Percentiles rank a stretch among this genome's conserved stretches.
Evolutionary conservation across 306 rosid genomes (phyloP).

Genomic region (Vachellia collinsii): DNA sequence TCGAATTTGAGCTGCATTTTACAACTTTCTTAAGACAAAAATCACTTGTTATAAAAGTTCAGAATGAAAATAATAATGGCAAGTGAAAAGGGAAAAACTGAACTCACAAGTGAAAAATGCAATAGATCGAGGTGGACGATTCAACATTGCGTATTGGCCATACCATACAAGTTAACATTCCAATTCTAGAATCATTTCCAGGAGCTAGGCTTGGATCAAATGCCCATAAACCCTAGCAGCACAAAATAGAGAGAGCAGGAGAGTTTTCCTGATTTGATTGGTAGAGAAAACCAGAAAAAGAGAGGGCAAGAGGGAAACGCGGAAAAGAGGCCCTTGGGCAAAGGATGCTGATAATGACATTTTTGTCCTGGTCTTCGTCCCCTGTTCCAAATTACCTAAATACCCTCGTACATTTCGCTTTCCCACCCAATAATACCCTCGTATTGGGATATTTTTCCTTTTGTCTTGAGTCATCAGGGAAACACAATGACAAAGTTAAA

Average conservation of each 20-base stretch:
- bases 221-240: constrained; percentile 51
- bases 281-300: constrained; percentile 44
- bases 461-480: neutral
- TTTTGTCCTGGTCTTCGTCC: constrained; percentile 40
- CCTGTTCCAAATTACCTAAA: constrained; percentile 23
- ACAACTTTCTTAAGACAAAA: neutral
- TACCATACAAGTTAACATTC: constrained; percentile 34
- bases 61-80: constrained; percentile 8
- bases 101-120: constrained; percentile 52
- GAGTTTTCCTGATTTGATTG: constrained; percentile 57
- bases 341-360: constrained; percentile 45
- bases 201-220: constrained; percentile 37
- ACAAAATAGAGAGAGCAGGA: constrained; percentile 29
- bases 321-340: constrained; percentile 43
- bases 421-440: too few relatives aligned
- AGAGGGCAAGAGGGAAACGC: constrained; percentile 48
- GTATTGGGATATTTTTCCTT: neutral
- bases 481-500: too few relatives aligned
- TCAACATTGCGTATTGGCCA: constrained; percentile 45
- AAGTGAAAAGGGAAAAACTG: constrained; percentile 31
- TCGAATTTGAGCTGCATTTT: constrained; percentile 16
- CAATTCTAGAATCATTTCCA: constrained; percentile 35
- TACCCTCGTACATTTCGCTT: neutral
- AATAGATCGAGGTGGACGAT: constrained; percentile 60
- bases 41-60: neutral